These are phyloP conservation scores for Monosporascus sp. DNA, from an alignment of 2,329 filamentous ascomycete species.

Conservation along the genomic window DNA sequence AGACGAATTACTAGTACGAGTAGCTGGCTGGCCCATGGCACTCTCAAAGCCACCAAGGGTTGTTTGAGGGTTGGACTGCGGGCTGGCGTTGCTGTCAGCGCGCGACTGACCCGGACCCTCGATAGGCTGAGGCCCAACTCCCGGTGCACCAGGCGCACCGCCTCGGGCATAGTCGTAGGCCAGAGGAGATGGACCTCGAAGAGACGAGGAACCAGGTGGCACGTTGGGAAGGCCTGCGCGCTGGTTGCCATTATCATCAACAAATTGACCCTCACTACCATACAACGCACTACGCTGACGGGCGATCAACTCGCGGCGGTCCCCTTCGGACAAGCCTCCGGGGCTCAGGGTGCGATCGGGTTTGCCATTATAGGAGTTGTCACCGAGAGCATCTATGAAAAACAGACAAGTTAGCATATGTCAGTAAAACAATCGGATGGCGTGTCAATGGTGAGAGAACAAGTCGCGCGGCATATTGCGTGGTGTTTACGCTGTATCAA, in stretches of 20 bases:
- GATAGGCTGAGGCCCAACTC: conserved; percentile 41
- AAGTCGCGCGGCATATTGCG: conserved; percentile 16
- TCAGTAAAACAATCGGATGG: conserved; percentile 11
- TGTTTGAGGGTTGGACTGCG: conserved; percentile 59
- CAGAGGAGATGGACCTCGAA: conserved; percentile 75
- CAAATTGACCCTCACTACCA: conserved; percentile 62
- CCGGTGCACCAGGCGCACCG: conserved; percentile 34
- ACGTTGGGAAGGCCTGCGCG: conserved; percentile 64
- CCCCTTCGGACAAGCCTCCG: conserved; percentile 84
- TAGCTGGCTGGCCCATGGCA: conserved; percentile 58
- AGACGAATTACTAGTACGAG: conserved; percentile 80
- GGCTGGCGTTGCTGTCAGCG: conserved; percentile 81
- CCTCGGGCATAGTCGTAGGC: conserved; percentile 60
- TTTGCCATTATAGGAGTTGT: conserved; percentile 56
- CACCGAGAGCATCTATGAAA: conserved; percentile 47
- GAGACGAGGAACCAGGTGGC: conserved; percentile 56
- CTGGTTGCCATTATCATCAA: conserved; percentile 61
- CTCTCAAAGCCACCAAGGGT: conserved; percentile 60
- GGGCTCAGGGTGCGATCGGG: conserved; percentile 82
- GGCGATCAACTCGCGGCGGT: conserved; percentile 91
- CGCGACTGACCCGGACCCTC: conserved; percentile 56
- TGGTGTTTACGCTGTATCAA: conserved; percentile 23
- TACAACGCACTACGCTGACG: conserved; percentile 94
- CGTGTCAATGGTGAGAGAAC: conserved; percentile 14
- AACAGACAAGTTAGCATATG: conserved; percentile 30